phyloP scores from a whole-genome alignment of 495 filamentous ascomycete genomes.

The Lepidopterella palustris region DNA sequence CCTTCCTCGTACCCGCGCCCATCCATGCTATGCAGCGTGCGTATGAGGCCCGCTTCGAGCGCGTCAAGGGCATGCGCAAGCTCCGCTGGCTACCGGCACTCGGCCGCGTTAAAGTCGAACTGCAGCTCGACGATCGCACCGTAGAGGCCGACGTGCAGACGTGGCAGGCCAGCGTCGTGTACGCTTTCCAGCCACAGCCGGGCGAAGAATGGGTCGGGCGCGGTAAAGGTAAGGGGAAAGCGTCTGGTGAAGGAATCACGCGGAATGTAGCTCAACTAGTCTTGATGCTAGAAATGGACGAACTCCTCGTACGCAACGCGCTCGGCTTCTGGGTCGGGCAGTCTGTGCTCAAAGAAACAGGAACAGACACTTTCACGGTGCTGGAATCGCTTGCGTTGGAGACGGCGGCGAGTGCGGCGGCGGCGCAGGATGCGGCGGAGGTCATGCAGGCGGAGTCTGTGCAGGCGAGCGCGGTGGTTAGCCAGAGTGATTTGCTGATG shows the following conservation, averaged over 20 bases:
- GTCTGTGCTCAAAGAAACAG: slow-evolving; percentile 59
- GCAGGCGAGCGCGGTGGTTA: slow-evolving; percentile 36
- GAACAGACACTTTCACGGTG: slow-evolving; percentile 52
- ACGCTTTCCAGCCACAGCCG: slow-evolving; percentile 58
- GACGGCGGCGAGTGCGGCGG: slow-evolving; percentile 40
- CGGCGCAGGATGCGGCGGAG: slow-evolving; percentile 42
- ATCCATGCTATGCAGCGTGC: slow-evolving; percentile 57
- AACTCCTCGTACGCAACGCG: slow-evolving; percentile 65
- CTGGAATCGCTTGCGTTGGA: slow-evolving; percentile 54
- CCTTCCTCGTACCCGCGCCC: slow-evolving; percentile 61
- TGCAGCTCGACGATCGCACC: slow-evolving; percentile 76
- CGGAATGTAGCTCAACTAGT: slow-evolving; percentile 59
- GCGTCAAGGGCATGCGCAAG: slow-evolving; percentile 72
- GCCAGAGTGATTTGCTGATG: slow-evolving; percentile 37
- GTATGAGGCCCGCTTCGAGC: slow-evolving; percentile 73
- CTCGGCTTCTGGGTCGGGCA: slow-evolving; percentile 81
- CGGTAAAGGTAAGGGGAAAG: background rate
- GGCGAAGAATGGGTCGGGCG: slow-evolving; percentile 4
- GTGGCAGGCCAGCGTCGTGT: slow-evolving; percentile 85
- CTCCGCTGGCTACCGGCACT: slow-evolving; percentile 81
- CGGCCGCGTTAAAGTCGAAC: slow-evolving; percentile 70
- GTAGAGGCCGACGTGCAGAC: slow-evolving; percentile 61
- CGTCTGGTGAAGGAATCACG: slow-evolving; percentile 30
- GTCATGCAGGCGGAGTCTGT: slow-evolving; percentile 45
- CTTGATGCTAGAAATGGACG: slow-evolving; percentile 64